A percentile compares a stretch with the other conserved stretches of the same genome.
Conservation (phyloP, 169 alveolate genomes). For the Plasmodium reichenowi region DNA sequence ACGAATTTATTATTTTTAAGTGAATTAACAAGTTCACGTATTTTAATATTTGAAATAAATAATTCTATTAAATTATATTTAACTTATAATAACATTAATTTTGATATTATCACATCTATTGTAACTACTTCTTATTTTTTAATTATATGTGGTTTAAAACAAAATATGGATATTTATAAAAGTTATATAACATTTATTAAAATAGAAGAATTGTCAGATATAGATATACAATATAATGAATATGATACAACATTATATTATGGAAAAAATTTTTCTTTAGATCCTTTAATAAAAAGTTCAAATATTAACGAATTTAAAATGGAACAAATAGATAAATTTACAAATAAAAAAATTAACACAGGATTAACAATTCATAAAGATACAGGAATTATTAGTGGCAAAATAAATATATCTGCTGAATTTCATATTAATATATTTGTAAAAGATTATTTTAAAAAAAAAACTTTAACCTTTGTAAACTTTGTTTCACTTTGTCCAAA, state of each 20-base stretch:
- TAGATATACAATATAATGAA: slow-evolving; percentile 41
- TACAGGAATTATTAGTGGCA: slow-evolving; percentile 42
- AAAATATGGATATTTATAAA: slow-evolving; percentile 30
- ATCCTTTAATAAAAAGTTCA: slow-evolving; percentile 41
- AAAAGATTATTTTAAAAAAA: slow-evolving; percentile 54
- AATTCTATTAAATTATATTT: slow-evolving; percentile 22
- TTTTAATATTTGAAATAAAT: slow-evolving; percentile 57
- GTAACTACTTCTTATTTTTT: slow-evolving; percentile 31
- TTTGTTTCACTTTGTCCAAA: slow-evolving; percentile 80
- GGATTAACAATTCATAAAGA: slow-evolving; percentile 6
- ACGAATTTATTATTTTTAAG: slow-evolving; percentile 67
- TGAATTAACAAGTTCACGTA: slow-evolving; percentile 62
- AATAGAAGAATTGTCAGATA: slow-evolving; percentile 38
- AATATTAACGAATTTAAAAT: slow-evolving; percentile 41
- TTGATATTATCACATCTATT: slow-evolving; percentile 24
- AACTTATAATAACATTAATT: slow-evolving; percentile 16
- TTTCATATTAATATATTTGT: slow-evolving; percentile 40
- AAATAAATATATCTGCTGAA: slow-evolving; percentile 11
- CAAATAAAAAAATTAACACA: slow-evolving; percentile 5
- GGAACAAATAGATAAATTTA: slow-evolving; percentile 6
- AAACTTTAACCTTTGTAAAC: slow-evolving; percentile 8
- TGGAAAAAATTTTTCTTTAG: slow-evolving; percentile 5
- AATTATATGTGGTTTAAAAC: slow-evolving; percentile 49
- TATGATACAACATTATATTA: slow-evolving; percentile 8
- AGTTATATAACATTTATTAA: slow-evolving; percentile 44